These are phyloP conservation scores for Kernera saxatilis DNA, from an alignment of 345 rosid genomes.

Conservation along the genomic window DNA sequence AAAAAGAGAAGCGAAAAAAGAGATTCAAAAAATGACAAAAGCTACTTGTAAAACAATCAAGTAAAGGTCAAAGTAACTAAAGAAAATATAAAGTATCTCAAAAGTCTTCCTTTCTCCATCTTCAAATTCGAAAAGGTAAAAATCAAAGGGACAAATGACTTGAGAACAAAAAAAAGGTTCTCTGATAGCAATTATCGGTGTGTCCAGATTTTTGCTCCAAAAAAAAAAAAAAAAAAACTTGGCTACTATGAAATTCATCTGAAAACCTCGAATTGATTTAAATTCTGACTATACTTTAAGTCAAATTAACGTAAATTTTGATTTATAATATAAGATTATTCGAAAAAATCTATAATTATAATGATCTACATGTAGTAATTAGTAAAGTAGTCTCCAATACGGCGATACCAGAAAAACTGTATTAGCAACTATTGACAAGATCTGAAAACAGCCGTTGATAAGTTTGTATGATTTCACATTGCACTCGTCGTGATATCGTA, in stretches of 20 bases:
- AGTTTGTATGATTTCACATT: background rate
- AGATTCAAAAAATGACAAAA: conserved; percentile 7
- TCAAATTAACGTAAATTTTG: background rate
- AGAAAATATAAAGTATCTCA: background rate
- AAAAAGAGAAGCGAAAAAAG: background rate
- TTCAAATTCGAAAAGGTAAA: conserved; percentile 13
- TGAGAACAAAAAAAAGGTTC: background rate
- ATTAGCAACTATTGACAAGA: background rate
- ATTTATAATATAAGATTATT: background rate
- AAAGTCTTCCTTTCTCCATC: conserved; percentile 8
- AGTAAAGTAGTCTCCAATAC: too few species aligned
- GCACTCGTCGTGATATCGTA: too few species aligned
- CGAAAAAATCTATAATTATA: background rate
- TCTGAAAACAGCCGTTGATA: background rate
- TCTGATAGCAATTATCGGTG: background rate
- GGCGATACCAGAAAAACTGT: background rate
- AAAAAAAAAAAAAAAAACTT: background rate
- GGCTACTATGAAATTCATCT: background rate
- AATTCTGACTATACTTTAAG: background rate
- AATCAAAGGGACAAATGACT: conserved; percentile 6
- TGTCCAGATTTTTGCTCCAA: background rate
- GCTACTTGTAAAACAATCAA: conserved; percentile 2
- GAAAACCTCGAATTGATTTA: background rate
- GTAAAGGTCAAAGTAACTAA: conserved; percentile 5
- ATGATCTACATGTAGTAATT: background rate